These are phyloP conservation scores for Xylaria sp. DNA, from an alignment of 2,329 filamentous ascomycete species.

Conservation along the genomic window DNA sequence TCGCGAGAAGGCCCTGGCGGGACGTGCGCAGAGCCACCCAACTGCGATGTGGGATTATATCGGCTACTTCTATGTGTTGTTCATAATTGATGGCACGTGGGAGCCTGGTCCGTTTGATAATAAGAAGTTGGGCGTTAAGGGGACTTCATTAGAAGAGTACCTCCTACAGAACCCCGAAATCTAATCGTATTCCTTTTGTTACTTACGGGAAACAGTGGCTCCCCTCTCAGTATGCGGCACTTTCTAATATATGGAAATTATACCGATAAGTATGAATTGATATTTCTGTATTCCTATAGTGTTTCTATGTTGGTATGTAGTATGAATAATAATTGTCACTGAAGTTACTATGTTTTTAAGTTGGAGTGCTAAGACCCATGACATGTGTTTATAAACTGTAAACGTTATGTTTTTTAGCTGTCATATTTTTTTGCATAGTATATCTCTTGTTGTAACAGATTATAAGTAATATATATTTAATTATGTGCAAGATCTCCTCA, in stretches of 20 bases:
- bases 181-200: slow-evolving; percentile 7
- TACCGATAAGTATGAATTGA: not conserved
- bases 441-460: no score
- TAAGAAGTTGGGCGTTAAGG: slow-evolving; percentile 37
- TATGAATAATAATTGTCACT: no score
- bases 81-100: slow-evolving; percentile 35
- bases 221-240: not conserved
- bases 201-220: not conserved
- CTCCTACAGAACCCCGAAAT: slow-evolving; percentile 38
- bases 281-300: not conserved
- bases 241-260: no score
- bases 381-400: no score
- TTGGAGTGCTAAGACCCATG: no score
- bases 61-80: slow-evolving; percentile 39
- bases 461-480: no score
- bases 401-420: no score
- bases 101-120: slow-evolving; percentile 38
- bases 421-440: no score
- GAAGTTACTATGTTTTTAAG: no score
- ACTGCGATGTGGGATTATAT: slow-evolving; percentile 40
- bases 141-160: slow-evolving; percentile 37
- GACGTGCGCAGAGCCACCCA: slow-evolving; percentile 25
- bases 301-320: no score
- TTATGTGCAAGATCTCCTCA: no score
- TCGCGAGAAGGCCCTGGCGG: slow-evolving; percentile 32